Evolutionary conservation across 768 basidiomycete genomes (phyloP).

Genomic region (Gymnopilus junonius): DNA sequence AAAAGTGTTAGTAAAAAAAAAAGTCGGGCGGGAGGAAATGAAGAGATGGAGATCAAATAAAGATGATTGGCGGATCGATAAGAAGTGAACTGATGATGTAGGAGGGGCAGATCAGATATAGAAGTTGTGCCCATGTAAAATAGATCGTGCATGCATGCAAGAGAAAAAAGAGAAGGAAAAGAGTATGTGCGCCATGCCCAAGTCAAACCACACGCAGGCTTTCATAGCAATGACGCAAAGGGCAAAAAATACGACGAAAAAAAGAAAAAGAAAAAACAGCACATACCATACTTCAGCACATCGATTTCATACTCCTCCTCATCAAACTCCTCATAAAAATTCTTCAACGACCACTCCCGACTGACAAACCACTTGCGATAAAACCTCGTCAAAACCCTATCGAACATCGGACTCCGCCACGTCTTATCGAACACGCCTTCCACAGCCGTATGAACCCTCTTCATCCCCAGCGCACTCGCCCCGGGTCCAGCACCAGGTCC

Average conservation of each 20-base stretch:
- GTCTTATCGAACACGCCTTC: constrained; percentile 28
- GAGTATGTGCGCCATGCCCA: no score
- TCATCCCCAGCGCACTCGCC: constrained; percentile 3
- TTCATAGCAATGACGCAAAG: no score
- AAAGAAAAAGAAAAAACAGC: not conserved
- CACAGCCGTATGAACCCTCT: constrained; percentile 16
- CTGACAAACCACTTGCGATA: constrained; percentile 47
- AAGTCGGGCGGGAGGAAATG: not conserved
- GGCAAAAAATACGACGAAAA: not conserved
- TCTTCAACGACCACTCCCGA: constrained; percentile 39
- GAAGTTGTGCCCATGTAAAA: not conserved
- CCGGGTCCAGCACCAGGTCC: not conserved
- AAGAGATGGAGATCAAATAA: not conserved
- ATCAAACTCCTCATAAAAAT: constrained; percentile 45
- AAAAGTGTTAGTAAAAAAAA: not conserved
- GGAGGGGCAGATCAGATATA: not conserved
- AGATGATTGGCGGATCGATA: not conserved
- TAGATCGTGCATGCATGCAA: no score
- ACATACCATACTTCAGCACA: constrained; percentile 42
- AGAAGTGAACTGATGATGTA: not conserved
- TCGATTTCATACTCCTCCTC: constrained; percentile 45
- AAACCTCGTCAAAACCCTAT: constrained; percentile 46
- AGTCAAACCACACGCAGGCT: no score
- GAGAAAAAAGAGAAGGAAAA: not conserved
- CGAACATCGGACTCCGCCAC: constrained; percentile 47